Base-by-base conservation (phyloP, 495 filamentous ascomycete species). In the Aspergillus bertholletiae region DNA sequence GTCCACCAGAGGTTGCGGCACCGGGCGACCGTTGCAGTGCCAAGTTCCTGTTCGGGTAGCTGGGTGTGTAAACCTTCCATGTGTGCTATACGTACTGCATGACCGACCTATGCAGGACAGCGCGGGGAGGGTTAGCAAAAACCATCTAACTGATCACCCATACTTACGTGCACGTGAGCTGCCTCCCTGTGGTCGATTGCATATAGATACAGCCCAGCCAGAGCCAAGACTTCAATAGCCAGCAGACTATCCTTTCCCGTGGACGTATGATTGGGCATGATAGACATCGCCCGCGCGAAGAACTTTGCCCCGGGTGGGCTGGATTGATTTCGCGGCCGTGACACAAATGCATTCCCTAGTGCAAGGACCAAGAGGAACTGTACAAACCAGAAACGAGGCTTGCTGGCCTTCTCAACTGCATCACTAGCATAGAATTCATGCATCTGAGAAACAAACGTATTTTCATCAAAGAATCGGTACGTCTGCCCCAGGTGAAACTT, bases 1-100 rank as follows among this genome's bases (percentile, higher is more conserved):
- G 72, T 69, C 72, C 72, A 73, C 70, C 72, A 73, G 21, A 71
- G 56, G 52, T 68, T 64, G 3, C 68, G 60, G 34, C 65, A 70
- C 17, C 70, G 63, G 22, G 63, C 47, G 7, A 71, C 62, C n/a
- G 63, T 63, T 8, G 34, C 54, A 18, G 49, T 23, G 0, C 66
- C 65, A n/a, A 71, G 60, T 24, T 69, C 64, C 2, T 61, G 56
- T 45, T 65, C 69, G 9, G 65, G 68, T 15, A 74, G 65, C 20
- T 74, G 48, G 0, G 70, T 74, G 44, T 74, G 72, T 39, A 74
- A 37, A 0, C 70, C 72, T 44, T 69, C 65, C 49, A 66, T 41
- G 27, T 70, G 61, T 20, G 72, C 72, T 22, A 74, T 65, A 11
- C 72, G 63, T 44, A 74, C 61, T 9, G 72, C 72, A 51, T 73